Conservation (phyloP, 345 rosid genomes). For the Sonneratia caseolaris region DNA sequence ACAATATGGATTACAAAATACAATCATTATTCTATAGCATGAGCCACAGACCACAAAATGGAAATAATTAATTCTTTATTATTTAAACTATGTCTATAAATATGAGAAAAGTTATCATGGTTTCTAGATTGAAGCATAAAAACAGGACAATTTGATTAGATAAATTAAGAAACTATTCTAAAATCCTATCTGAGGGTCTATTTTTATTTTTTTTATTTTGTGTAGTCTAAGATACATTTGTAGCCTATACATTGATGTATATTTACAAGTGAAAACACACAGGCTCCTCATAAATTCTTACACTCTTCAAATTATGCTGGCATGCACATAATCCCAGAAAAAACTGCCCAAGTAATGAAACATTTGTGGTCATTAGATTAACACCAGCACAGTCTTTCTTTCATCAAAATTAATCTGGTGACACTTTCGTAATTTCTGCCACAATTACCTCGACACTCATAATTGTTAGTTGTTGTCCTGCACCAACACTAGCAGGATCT, state of each 20-base stretch:
- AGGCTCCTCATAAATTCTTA: not conserved
- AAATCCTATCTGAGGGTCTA: not conserved
- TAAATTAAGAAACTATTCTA: not conserved
- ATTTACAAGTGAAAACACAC: not conserved
- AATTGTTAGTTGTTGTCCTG: constrained; percentile 84
- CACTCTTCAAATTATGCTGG: not conserved
- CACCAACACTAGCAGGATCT: constrained; percentile 94
- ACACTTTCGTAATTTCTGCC: not conserved
- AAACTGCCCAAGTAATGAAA: not conserved
- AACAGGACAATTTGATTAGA: not conserved
- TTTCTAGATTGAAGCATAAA: not conserved
- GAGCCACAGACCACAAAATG: not conserved
- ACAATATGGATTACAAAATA: not conserved
- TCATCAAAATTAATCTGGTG: not conserved
- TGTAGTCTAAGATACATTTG: not conserved
- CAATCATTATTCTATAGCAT: not conserved
- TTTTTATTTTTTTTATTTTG: not conserved
- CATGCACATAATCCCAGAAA: not conserved
- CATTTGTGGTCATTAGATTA: no score
- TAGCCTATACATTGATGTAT: not conserved
- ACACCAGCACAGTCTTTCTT: not conserved
- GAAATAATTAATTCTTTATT: not conserved
- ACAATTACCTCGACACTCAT: constrained; percentile 75
- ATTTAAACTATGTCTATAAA: not conserved
- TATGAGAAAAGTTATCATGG: not conserved